Conservation (phyloP, 257 asterid genomes). For the Agastache rugosa region DNA sequence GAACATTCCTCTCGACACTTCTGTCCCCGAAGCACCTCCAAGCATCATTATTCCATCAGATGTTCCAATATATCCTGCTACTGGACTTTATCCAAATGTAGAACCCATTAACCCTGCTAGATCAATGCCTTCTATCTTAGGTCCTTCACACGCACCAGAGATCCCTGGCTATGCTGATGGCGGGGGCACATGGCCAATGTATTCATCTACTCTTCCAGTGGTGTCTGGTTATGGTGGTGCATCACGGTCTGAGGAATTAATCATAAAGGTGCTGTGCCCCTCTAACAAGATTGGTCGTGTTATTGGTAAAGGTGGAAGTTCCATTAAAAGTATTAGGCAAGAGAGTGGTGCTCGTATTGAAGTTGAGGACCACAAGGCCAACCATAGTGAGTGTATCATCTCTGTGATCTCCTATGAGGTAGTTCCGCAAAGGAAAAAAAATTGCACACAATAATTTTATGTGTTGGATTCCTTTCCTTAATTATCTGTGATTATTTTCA, state of each 20-base stretch:
- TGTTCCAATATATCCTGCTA: constrained; percentile 78
- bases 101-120: constrained; percentile 61
- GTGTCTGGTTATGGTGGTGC: constrained; percentile 72
- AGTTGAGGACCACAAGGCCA: constrained; percentile 75
- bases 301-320: constrained; percentile 89
- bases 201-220: constrained; percentile 80
- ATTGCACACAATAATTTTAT: background rate
- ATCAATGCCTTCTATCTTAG: constrained; percentile 68
- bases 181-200: constrained; percentile 81
- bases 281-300: constrained; percentile 83
- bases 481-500: background rate
- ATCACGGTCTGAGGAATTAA: constrained; percentile 68
- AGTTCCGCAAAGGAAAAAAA: background rate
- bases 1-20: constrained; percentile 78
- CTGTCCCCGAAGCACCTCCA: constrained; percentile 72
- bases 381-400: constrained; percentile 70
- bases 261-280: constrained; percentile 76
- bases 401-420: constrained; percentile 87
- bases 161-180: constrained; percentile 68
- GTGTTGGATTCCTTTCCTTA: background rate
- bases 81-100: constrained; percentile 72
- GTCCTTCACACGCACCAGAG: constrained; percentile 65
- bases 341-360: constrained; percentile 93
- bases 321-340: constrained; percentile 77
- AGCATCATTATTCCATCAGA: constrained; percentile 91